These are phyloP conservation scores for Suillus subaureus DNA, from an alignment of 768 basidiomycete species.

Conservation along the genomic window DNA sequence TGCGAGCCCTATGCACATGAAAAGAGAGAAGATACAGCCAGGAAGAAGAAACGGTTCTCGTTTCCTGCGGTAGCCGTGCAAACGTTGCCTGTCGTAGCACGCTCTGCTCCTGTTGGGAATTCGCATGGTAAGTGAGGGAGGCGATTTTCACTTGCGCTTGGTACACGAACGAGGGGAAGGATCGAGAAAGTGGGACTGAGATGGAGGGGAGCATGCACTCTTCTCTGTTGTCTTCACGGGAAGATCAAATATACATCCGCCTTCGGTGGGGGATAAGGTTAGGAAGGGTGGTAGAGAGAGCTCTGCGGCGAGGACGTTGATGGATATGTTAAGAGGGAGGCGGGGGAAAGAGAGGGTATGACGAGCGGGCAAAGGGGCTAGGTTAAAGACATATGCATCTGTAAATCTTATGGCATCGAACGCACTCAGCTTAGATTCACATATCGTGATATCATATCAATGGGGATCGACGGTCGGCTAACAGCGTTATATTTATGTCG, in stretches of 20 bases:
- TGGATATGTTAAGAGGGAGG: constrained; percentile 33
- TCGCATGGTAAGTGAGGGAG: constrained; percentile 28
- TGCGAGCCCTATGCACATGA: background rate
- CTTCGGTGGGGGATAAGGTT: constrained; percentile 15
- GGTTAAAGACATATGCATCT: background rate
- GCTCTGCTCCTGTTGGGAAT: constrained; percentile 38
- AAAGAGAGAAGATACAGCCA: constrained; percentile 58
- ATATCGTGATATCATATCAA: background rate
- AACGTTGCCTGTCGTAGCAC: constrained; percentile 67
- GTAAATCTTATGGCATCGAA: background rate
- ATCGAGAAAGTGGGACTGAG: constrained; percentile 17
- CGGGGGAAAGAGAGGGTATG: background rate
- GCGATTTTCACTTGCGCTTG: constrained; percentile 67
- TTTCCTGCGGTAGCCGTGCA: constrained; percentile 78
- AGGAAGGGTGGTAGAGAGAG: constrained; percentile 25
- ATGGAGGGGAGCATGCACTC: background rate
- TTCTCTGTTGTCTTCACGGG: background rate
- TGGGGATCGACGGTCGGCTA: too few relatives aligned
- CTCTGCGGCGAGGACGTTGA: constrained; percentile 32
- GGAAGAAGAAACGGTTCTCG: constrained; percentile 71
- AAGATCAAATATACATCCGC: background rate
- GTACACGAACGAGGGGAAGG: constrained; percentile 31
- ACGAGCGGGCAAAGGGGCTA: background rate
- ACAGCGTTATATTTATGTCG: too few relatives aligned
- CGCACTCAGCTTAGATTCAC: background rate